Percentiles rank a stretch among this genome's conserved stretches.
phyloP scores from a whole-genome alignment of 2,329 filamentous ascomycete genomes.

The Dothidotthia symphoricarpi region DNA sequence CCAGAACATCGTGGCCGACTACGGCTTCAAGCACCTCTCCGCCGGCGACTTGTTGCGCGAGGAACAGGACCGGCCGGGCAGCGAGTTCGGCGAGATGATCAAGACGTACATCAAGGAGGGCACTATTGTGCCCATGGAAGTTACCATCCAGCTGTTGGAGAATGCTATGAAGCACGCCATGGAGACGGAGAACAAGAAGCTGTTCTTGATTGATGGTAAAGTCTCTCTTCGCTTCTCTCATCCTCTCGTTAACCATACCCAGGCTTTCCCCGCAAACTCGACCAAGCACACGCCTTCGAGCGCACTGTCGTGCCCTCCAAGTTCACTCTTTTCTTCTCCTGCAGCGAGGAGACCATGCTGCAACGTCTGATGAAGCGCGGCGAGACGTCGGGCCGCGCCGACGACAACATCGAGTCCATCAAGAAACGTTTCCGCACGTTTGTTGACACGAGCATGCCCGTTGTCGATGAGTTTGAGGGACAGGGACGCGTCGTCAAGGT shows the following conservation, averaged over 20 bases:
- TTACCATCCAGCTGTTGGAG: conserved; percentile 88
- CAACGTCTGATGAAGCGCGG: conserved; percentile 79
- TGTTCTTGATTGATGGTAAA: conserved; percentile 69
- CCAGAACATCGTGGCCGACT: conserved; percentile 78
- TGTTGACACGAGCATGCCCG: conserved; percentile 95
- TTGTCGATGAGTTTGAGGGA: conserved; percentile 78
- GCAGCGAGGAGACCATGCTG: conserved; percentile 86
- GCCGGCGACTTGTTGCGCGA: conserved; percentile 91
- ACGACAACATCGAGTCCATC: conserved; percentile 95
- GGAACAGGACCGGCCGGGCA: conserved; percentile 83
- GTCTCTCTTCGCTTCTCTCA: background rate
- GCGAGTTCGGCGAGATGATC: conserved; percentile 90
- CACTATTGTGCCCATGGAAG: conserved; percentile 97
- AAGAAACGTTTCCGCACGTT: conserved; percentile 95
- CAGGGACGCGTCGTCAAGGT: conserved; percentile 79
- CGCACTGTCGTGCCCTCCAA: conserved; percentile 77
- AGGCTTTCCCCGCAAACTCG: conserved; percentile 94
- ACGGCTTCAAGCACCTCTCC: conserved; percentile 88
- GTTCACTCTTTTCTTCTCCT: conserved; percentile 92
- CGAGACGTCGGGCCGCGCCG: conserved; percentile 84
- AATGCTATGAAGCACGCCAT: conserved; percentile 83
- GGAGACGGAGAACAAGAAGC: conserved; percentile 52
- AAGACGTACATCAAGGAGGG: conserved; percentile 90
- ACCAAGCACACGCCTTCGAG: conserved; percentile 94
- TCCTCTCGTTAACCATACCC: background rate